These are phyloP conservation scores for Verbena officinalis DNA, from an alignment of 257 asterid genomes.

Conservation along the genomic window DNA sequence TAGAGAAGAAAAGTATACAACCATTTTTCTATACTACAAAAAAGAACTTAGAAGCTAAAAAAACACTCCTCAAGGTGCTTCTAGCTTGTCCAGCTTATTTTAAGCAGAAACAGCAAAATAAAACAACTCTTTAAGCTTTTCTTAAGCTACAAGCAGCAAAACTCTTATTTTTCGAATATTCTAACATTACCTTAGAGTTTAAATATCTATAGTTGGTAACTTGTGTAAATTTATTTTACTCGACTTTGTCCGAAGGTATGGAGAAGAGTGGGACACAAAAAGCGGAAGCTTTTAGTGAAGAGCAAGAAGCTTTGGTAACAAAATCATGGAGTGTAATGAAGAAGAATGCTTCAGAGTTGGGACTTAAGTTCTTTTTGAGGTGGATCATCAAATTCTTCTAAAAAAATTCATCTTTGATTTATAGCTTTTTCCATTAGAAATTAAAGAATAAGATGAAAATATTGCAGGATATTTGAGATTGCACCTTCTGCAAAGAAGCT, in stretches of 20 bases:
- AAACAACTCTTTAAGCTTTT: no score
- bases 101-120: no score
- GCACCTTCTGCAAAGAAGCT: slow-evolving; percentile 71
- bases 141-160: no score
- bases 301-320: slow-evolving; percentile 68
- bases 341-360: slow-evolving; percentile 61
- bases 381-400: slow-evolving; percentile 5
- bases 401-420: neutral
- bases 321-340: slow-evolving; percentile 74
- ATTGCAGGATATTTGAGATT: slow-evolving; percentile 68
- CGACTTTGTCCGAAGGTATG: slow-evolving; percentile 27
- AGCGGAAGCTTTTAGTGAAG: slow-evolving; percentile 56
- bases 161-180: no score
- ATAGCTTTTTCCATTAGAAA: neutral
- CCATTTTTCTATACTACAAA: no score
- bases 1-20: no score
- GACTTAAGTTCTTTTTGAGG: slow-evolving; percentile 62
- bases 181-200: no score
- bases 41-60: no score
- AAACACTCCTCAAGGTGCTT: no score
- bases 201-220: no score
- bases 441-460: neutral
- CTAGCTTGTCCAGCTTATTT: no score
- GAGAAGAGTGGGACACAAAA: slow-evolving; percentile 28
- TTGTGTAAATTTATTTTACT: neutral